phyloP scores from a whole-genome alignment of 805 yeast species.

The Lachancea nothofagi region DNA sequence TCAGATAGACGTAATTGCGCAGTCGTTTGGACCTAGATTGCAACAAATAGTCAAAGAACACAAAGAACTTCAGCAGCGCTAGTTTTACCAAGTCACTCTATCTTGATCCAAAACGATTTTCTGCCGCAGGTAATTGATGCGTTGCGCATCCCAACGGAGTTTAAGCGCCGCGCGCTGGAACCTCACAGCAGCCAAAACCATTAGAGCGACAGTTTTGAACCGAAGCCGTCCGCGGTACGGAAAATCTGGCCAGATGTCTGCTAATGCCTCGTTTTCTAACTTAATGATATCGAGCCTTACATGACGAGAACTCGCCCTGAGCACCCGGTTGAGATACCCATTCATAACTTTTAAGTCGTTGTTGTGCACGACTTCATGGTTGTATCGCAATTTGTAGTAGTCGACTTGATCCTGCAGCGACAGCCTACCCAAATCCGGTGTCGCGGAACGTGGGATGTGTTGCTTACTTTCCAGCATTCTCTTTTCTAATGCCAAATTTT shows the following conservation, averaged over 20 bases:
- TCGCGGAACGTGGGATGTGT: conserved; percentile 11
- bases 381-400: conserved; percentile 29
- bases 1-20: conserved; percentile 41
- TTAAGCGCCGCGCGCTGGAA: conserved; percentile 23
- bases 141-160: conserved; percentile 25
- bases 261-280: conserved; percentile 19
- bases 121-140: conserved; percentile 24
- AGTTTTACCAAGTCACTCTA: conserved; percentile 22
- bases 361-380: conserved; percentile 29
- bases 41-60: conserved; percentile 27
- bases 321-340: conserved; percentile 29
- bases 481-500: conserved; percentile 22
- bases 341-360: conserved; percentile 31
- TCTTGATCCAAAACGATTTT: conserved; percentile 25
- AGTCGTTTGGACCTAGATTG: conserved; percentile 36
- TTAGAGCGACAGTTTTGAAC: conserved; percentile 29
- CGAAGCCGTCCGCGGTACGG: conserved; percentile 9
- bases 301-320: conserved; percentile 28
- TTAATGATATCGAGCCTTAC: conserved; percentile 27
- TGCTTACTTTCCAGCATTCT: conserved; percentile 12
- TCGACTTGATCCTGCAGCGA: conserved; percentile 22
- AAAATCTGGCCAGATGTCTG: neutral
- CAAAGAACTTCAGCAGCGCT: conserved; percentile 9
- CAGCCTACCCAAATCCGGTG: conserved; percentile 5
- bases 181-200: conserved; percentile 29